Evolutionary conservation across 2,329 filamentous ascomycete genomes (phyloP), one percentile per base, ranked within the genome.

Genomic region (Chaetothyriales sp.): DNA sequence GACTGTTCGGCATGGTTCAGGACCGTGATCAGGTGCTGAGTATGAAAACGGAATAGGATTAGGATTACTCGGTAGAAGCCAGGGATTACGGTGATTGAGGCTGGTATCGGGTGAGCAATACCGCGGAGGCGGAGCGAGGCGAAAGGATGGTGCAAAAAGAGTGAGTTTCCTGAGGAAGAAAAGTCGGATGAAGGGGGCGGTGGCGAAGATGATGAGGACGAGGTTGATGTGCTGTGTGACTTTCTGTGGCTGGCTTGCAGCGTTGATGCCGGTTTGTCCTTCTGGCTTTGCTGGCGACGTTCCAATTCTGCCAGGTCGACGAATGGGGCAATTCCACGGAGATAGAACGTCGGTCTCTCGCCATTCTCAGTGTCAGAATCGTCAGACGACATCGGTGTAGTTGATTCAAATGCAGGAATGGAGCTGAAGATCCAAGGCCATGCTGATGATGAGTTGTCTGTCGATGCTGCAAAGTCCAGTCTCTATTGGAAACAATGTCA

Each of bases 11-110:
- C 55, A 22, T 56, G 42, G 12, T 59, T 59, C 7, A 57, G 51
- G 18, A 55, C 52, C 5, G 55, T 51, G 18, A 59, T 54, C 10
- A 59, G 51, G 19, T 57, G 51, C 7, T 55, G 52, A 6, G 49
- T 52, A 7, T 57, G 58, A 2, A 60, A 50, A 22, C 61, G 57
- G 53, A 63, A 68, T 5, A 66, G 60, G 12, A 63, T 56, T 56
- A 70, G 67, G 48, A 64, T 63, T 44, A 70, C 61, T 9, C 67
- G 63, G 5, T 49, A 59, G 65, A 67, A 70, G 18, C 64, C 66
- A 18, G 56, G 55, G 28, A 69, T 60, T 3, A n/a, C n/a, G 2
- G 22, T 26, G n/a, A 45, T 2, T 3, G 43, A 12, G 8, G 18
- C 22, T 5, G 55, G 50, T 8, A 67, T 62, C 0, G 57, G 51